Base-by-base conservation (phyloP, 495 filamentous ascomycete genomes). In the Aspergillus taichungensis region DNA sequence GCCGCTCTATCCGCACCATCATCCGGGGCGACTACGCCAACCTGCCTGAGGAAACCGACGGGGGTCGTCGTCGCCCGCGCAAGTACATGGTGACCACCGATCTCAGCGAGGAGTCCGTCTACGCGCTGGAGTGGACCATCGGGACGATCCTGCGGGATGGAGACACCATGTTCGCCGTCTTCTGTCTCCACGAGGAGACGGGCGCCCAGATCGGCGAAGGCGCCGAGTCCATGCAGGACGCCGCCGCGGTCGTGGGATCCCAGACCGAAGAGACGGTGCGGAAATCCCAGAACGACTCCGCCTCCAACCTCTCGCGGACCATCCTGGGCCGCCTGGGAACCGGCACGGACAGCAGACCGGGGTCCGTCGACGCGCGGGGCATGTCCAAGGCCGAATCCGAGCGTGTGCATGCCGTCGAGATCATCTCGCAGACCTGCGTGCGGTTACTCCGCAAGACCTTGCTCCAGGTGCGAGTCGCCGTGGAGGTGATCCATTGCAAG, bases 401-500 rank as follows among this genome's bases (percentile, higher is more conserved):
- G 56, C 75, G 92, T 12, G 76, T 79, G 42, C 73, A 78, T 53
- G 90, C 88, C 6, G 77, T 85, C 11, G 78, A 85, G 34, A 77
- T 80, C 37, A 84, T 98, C 36, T 86, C 84, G 6, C 74, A 87
- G 33, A 76, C 84, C 2, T 87, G 91, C 48, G 78, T 90, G 30
- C 86, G 83, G 53, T 65, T 96, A 36, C 70, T 98, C 47, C 76
- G 91, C 50, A 94, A 88, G 72, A 98, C 92, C 5, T 73, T 85
- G 43, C 71, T 98, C 34, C 91, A 97, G 59, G 89, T 95, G 31
- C 80, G 87, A 37, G 79, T 95, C 42, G 87, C 92, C 24, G 83
- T 98, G 30, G 92, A 98, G 62, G 91, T 96, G 13, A 87, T 97
- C 50, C 91, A 97, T 61, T 97, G 92, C 82, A 96, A 95, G 74